phyloP scores from a whole-genome alignment of 208 protist species.

The Acanthamoeba sp. region DNA sequence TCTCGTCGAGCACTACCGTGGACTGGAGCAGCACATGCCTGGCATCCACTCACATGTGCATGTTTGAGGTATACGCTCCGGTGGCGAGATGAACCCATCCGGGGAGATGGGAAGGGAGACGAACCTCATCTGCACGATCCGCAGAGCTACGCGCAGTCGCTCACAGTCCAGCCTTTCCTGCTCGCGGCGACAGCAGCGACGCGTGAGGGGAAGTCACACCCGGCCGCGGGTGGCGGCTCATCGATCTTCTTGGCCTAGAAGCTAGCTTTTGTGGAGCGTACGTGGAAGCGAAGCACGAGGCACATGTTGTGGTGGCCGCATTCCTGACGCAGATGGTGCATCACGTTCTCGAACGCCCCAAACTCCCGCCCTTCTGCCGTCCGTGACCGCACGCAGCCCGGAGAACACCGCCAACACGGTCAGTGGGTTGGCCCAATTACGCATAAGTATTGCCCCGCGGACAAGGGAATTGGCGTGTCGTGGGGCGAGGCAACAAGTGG shows the following conservation, averaged over 20 bases:
- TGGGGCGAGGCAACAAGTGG: background rate
- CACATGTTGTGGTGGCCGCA: slow-evolving; percentile 27
- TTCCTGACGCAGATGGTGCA: slow-evolving; percentile 18
- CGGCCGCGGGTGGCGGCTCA: too few relatives aligned
- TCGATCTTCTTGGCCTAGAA: too few relatives aligned
- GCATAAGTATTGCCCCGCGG: background rate
- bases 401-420: too few relatives aligned
- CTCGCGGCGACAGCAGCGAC: background rate
- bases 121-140: background rate
- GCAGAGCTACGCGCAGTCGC: background rate
- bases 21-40: slow-evolving; percentile 10
- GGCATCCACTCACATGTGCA: background rate
- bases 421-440: too few relatives aligned
- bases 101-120: background rate
- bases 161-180: background rate
- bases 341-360: slow-evolving; percentile 14
- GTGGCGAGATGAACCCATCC: too few relatives aligned
- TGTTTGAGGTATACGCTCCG: too few relatives aligned
- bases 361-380: background rate
- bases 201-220: background rate
- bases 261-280: too few relatives aligned
- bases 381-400: background rate
- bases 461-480: background rate
- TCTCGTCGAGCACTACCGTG: background rate
- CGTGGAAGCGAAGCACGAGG: slow-evolving; percentile 8